A percentile compares a stretch with the other conserved stretches of the same genome.
phyloP scores from a whole-genome alignment of 2,329 filamentous ascomycete genomes.

The Aspergillus fructus region DNA sequence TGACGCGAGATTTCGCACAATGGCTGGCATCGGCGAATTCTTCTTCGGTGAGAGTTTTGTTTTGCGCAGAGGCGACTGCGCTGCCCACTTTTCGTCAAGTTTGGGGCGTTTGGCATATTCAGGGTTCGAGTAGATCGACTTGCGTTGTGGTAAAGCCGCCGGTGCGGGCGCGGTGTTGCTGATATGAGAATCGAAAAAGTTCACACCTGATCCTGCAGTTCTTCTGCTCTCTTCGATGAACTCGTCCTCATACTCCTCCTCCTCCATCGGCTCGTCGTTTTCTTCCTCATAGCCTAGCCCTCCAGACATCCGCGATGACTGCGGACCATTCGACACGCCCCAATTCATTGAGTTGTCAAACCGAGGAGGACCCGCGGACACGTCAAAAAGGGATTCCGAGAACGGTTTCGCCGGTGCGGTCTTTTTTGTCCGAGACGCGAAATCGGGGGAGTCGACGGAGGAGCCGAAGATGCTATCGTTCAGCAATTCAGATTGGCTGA shows the following conservation, averaged over 20 bases:
- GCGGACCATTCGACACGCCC: slow-evolving; percentile 24
- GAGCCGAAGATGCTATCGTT: slow-evolving; percentile 40
- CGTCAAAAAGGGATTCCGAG: slow-evolving; percentile 29
- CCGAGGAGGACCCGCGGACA: slow-evolving; percentile 25
- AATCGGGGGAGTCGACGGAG: slow-evolving; percentile 36
- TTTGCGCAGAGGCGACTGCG: slow-evolving; percentile 34
- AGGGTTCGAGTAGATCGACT: slow-evolving; percentile 45
- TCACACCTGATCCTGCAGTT: slow-evolving; percentile 21
- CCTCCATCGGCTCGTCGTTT: slow-evolving; percentile 41
- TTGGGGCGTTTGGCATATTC: slow-evolving; percentile 43
- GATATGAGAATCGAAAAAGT: slow-evolving; percentile 34
- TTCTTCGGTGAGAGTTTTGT: slow-evolving; percentile 43
- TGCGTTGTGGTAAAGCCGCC: slow-evolving; percentile 26
- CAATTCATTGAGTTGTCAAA: slow-evolving; percentile 29
- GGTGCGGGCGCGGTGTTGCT: slow-evolving; percentile 24
- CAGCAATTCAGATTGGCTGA: slow-evolving; percentile 38
- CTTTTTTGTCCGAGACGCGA: slow-evolving; percentile 29
- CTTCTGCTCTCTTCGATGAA: slow-evolving; percentile 28
- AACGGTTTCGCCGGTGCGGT: slow-evolving; percentile 22
- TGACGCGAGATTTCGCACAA: slow-evolving; percentile 69
- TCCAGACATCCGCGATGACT: slow-evolving; percentile 27
- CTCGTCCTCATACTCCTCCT: slow-evolving; percentile 40
- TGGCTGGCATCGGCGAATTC: slow-evolving; percentile 64
- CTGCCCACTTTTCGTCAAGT: slow-evolving; percentile 40
- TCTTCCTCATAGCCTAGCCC: slow-evolving; percentile 32